Conservation (phyloP, 1,139 yeast genomes). For the Debaryomyces coudertii region DNA sequence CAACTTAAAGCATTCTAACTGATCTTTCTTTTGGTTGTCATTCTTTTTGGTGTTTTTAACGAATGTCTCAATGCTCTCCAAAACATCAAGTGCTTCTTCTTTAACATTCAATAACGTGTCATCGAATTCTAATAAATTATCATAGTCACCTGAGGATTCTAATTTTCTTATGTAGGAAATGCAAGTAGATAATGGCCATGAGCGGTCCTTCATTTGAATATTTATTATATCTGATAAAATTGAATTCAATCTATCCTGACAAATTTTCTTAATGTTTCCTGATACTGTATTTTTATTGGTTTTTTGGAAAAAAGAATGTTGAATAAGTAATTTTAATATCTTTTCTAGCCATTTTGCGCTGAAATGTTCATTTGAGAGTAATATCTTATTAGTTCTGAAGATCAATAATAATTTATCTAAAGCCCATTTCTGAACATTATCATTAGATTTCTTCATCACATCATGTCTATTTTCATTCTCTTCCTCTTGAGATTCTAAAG, state of each 20-base stretch:
- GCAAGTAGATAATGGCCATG: constrained; percentile 63
- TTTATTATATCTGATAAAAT: constrained; percentile 62
- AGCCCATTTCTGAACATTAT: constrained; percentile 62
- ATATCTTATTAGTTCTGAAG: constrained; percentile 51
- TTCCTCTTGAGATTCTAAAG: constrained; percentile 26
- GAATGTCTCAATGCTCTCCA: constrained; percentile 49
- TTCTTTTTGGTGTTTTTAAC: constrained; percentile 11
- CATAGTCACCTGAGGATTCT: constrained; percentile 26
- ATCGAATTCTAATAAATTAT: constrained; percentile 52
- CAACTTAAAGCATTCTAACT: constrained; percentile 59
- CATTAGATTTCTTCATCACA: constrained; percentile 29
- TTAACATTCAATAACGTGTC: constrained; percentile 54
- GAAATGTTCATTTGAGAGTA: constrained; percentile 14
- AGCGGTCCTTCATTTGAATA: constrained; percentile 44
- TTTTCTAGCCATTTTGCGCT: constrained; percentile 36
- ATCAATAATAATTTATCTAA: constrained; percentile 67
- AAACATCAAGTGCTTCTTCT: constrained; percentile 51
- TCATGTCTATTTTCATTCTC: constrained; percentile 17
- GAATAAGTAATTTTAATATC: constrained; percentile 54
- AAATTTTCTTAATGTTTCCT: constrained; percentile 38
- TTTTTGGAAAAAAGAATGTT: constrained; percentile 56
- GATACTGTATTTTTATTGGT: constrained; percentile 25
- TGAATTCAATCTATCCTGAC: constrained; percentile 66
- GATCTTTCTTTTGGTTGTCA: constrained; percentile 22
- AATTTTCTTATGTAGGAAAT: constrained; percentile 31